A percentile compares a stretch with the other conserved stretches of the same genome.
Conservation (phyloP, 2,329 filamentous ascomycete species). For the Penicillium sp. region DNA sequence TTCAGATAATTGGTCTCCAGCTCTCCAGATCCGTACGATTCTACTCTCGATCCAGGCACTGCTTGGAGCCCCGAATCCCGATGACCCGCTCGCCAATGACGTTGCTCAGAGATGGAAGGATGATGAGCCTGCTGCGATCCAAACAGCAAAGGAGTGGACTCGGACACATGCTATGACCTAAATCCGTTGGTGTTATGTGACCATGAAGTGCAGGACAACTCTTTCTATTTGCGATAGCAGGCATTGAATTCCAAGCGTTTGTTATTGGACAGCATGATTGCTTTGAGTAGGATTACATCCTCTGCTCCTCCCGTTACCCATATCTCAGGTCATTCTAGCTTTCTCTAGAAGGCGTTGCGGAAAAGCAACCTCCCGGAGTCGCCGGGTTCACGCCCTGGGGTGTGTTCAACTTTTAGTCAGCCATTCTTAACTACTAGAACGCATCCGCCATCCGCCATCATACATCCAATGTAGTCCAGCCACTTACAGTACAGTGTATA, state of each 20-base stretch:
- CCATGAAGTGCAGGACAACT: conserved; percentile 28
- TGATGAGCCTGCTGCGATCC: conserved; percentile 86
- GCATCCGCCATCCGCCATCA: background rate
- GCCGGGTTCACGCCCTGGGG: background rate
- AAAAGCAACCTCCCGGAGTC: conserved; percentile 7
- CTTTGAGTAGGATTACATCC: conserved; percentile 11
- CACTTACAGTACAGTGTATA: background rate
- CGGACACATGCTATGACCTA: conserved; percentile 68
- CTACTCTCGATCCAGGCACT: conserved; percentile 97
- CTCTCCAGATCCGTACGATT: conserved; percentile 95
- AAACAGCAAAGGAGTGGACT: conserved; percentile 91
- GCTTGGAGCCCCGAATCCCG: conserved; percentile 92
- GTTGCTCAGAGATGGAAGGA: conserved; percentile 99
- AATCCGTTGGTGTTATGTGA: conserved; percentile 31
- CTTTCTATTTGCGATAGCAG: conserved; percentile 12
- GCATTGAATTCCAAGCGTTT: conserved; percentile 15
- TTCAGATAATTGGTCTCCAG: conserved; percentile 95
- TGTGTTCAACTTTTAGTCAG: background rate
- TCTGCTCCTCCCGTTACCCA: conserved; percentile 4
- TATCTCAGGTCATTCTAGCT: conserved; percentile 1
- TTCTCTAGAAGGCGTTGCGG: conserved; percentile 14
- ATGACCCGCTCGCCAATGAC: conserved; percentile 96
- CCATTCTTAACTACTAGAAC: background rate
- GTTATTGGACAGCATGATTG: conserved; percentile 11
- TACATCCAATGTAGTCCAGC: background rate